These are phyloP conservation scores for Tetragonia tetragonoides DNA, from an alignment of 148 eudicot genomes.

Conservation along the genomic window DNA sequence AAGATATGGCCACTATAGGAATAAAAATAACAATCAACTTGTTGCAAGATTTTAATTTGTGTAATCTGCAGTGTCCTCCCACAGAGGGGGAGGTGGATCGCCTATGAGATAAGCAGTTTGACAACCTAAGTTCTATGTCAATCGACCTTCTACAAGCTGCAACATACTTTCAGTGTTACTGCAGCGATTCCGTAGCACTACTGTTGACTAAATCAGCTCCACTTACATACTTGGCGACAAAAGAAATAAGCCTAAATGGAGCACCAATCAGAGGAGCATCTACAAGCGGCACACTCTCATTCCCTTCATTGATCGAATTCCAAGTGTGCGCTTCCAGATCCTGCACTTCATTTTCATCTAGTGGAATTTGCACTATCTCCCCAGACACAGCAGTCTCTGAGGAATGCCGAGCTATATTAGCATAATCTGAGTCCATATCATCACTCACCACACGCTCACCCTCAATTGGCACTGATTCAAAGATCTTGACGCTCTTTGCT, in stretches of 20 bases:
- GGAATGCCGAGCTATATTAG: conserved; percentile 26
- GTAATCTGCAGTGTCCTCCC: neutral
- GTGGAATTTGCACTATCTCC: conserved; percentile 79
- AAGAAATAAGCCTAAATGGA: conserved; percentile 85
- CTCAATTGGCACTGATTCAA: conserved; percentile 29
- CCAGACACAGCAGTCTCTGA: conserved; percentile 44
- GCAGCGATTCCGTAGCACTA: conserved; percentile 19
- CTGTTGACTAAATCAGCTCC: conserved; percentile 81
- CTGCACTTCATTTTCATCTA: conserved; percentile 48
- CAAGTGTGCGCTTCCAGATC: conserved; percentile 29
- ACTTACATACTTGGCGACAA: conserved; percentile 78
- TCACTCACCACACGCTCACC: conserved; percentile 28
- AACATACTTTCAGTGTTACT: conserved; percentile 1
- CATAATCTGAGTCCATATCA: conserved; percentile 22
- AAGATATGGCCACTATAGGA: neutral
- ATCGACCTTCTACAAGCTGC: conserved; percentile 1
- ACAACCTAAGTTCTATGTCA: neutral
- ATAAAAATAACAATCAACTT: neutral
- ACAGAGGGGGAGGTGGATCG: neutral
- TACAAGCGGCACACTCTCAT: conserved; percentile 46
- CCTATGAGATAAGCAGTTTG: neutral
- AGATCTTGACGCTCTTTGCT: conserved; percentile 23
- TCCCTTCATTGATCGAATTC: conserved; percentile 13
- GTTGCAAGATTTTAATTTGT: conserved; percentile 1
- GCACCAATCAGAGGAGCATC: conserved; percentile 95